Evolutionary conservation across 306 rosid species (phyloP).

Genomic region (Morella rubra): DNA sequence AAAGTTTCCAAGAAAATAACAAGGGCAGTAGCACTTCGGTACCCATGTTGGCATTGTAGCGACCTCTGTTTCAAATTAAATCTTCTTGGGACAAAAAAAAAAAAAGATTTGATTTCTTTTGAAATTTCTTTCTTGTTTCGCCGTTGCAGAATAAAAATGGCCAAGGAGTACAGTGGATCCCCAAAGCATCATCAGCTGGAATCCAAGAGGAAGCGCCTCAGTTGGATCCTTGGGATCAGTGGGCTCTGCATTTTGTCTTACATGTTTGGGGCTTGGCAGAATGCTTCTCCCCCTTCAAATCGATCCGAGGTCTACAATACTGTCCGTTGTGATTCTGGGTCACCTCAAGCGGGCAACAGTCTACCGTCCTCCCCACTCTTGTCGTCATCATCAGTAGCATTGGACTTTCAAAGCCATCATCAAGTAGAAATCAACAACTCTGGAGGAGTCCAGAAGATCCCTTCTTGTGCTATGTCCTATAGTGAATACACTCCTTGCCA

Average conservation of each 20-base stretch:
- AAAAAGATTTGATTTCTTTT: background rate
- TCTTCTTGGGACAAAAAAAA: background rate
- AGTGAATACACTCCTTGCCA: conserved; percentile 96
- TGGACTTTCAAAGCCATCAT: conserved; percentile 85
- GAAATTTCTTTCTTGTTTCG: background rate
- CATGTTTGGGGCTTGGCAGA: conserved; percentile 77
- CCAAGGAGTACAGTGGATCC: conserved; percentile 82
- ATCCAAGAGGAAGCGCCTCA: conserved; percentile 63
- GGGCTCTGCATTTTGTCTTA: conserved; percentile 79
- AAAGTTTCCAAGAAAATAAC: background rate
- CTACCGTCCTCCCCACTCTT: conserved; percentile 18
- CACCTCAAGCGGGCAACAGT: conserved; percentile 14
- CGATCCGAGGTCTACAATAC: conserved; percentile 48
- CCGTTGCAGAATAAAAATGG: conserved; percentile 44
- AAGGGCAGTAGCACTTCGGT: background rate
- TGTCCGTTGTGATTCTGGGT: conserved; percentile 49
- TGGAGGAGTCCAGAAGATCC: conserved; percentile 40
- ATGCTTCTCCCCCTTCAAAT: conserved; percentile 33
- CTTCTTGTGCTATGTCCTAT: conserved; percentile 56
- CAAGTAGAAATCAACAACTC: conserved; percentile 46
- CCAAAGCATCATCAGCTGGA: conserved; percentile 83
- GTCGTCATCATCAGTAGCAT: conserved; percentile 19
- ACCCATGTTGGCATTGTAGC: background rate
- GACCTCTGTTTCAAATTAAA: background rate
- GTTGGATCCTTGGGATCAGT: conserved; percentile 74